These are phyloP conservation scores for Mortierella alpina DNA, from an alignment of 192 early-diverging fungal genomes.

Conservation along the genomic window DNA sequence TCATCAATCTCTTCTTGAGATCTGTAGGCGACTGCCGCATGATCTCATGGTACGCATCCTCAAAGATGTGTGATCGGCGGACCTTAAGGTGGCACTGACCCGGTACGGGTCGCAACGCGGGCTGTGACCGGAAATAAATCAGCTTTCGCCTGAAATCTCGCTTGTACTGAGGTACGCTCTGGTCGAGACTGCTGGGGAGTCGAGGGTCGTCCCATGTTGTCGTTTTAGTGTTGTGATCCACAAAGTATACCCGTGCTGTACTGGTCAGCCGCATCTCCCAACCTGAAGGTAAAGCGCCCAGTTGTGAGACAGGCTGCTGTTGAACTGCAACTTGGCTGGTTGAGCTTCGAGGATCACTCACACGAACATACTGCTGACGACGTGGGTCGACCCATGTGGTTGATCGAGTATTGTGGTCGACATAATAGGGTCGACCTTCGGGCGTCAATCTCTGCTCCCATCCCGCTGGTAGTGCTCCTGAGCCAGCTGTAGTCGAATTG, in stretches of 20 bases:
- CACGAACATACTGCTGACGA: constrained; percentile 68
- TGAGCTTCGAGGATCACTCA: constrained; percentile 62
- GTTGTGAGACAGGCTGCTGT: constrained; percentile 75
- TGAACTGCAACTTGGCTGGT: constrained; percentile 71
- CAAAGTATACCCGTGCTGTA: constrained; percentile 96
- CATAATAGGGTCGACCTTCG: constrained; percentile 89
- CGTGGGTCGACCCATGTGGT: constrained; percentile 95
- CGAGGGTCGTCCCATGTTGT: constrained; percentile 98
- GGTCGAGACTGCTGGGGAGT: constrained; percentile 83
- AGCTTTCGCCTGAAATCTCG: constrained; percentile 97
- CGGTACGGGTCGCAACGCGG: constrained; percentile 85
- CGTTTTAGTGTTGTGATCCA: constrained; percentile 97
- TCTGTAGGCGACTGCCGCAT: constrained; percentile 93
- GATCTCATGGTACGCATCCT: constrained; percentile 94
- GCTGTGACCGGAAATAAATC: constrained; percentile 96
- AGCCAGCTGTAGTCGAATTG: constrained; percentile 70
- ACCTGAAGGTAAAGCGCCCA: constrained; percentile 94
- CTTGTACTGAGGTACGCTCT: constrained; percentile 98
- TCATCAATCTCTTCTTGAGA: constrained; percentile 96
- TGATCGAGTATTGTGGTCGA: constrained; percentile 90
- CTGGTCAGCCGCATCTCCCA: constrained; percentile 99
- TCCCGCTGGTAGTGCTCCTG: constrained; percentile 84
- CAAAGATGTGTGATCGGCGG: constrained; percentile 89
- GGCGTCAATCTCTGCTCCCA: constrained; percentile 85
- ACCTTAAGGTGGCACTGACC: constrained; percentile 96